Conservation (phyloP, 2,329 filamentous ascomycete genomes). For the Fusarium sp. region DNA sequence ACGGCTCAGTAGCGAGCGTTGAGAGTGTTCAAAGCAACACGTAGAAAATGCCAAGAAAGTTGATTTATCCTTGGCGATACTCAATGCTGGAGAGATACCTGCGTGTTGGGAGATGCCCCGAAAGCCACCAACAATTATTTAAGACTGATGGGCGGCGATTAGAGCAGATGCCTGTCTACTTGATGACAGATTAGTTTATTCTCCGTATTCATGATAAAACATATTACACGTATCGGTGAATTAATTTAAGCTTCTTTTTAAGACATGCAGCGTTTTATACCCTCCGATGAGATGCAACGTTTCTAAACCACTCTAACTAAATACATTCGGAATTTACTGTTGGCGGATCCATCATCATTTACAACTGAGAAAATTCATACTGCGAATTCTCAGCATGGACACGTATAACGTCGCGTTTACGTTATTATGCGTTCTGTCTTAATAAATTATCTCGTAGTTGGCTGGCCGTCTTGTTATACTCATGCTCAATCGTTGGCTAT, state of each 20-base stretch:
- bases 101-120: not conserved
- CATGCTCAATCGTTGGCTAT: not conserved
- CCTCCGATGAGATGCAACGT: too few species aligned
- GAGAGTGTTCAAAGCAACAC: too few species aligned
- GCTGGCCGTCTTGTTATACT: not conserved
- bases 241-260: not conserved
- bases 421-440: too few species aligned
- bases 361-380: too few species aligned
- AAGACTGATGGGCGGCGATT: not conserved
- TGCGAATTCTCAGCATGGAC: too few species aligned
- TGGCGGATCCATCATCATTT: too few species aligned
- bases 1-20: not conserved
- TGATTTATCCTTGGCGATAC: not conserved
- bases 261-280: too few species aligned
- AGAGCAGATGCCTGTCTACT: accelerated
- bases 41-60: not conserved
- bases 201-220: accelerated
- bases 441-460: too few species aligned
- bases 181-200: too few species aligned
- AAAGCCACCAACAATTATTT: not conserved
- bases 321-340: too few species aligned
- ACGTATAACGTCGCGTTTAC: not conserved
- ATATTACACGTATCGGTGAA: accelerated
- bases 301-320: too few species aligned
- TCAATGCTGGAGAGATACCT: not conserved